These are phyloP conservation scores for Taphrina sp. DNA, from an alignment of 1,139 yeast species.

Conservation along the genomic window DNA sequence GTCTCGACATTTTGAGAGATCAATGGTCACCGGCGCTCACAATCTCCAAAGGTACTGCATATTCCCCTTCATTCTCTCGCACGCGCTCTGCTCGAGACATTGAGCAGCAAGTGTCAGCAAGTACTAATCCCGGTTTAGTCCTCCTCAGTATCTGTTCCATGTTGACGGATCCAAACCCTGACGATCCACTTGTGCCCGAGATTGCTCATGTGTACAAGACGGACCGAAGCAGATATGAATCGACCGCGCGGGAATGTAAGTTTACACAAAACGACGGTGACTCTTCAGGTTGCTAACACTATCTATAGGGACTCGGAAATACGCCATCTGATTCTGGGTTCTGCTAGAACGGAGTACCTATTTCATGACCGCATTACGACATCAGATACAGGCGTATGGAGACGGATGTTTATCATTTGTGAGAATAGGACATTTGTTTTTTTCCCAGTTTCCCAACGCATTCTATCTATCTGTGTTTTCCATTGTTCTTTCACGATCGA, in stretches of 20 bases:
- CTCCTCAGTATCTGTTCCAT: slow-evolving; percentile 83
- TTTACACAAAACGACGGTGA: slow-evolving; percentile 46
- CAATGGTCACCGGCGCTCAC: slow-evolving; percentile 93
- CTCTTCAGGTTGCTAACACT: not conserved
- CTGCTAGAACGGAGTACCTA: too few relatives aligned
- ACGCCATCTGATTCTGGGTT: too few relatives aligned
- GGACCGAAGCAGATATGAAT: slow-evolving; percentile 90
- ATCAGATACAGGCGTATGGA: too few relatives aligned
- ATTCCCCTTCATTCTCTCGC: too few relatives aligned
- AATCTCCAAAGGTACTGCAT: slow-evolving; percentile 82
- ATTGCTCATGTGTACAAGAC: slow-evolving; percentile 96
- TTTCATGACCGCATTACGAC: slow-evolving; percentile 8
- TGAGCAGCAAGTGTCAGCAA: too few relatives aligned
- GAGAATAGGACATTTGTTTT: too few relatives aligned
- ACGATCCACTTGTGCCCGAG: slow-evolving; percentile 98
- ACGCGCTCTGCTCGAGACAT: too few relatives aligned
- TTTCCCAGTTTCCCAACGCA: too few relatives aligned
- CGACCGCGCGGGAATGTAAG: slow-evolving; percentile 98
- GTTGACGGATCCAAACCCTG: slow-evolving; percentile 96
- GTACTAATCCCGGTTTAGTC: slow-evolving; percentile 49
- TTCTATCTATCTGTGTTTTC: not conserved
- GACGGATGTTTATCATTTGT: too few relatives aligned
- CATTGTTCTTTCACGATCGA: not conserved
- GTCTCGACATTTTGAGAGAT: slow-evolving; percentile 80
- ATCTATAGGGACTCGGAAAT: slow-evolving; percentile 27